Conservation (phyloP, 768 basidiomycete genomes). For the Boletus sensibilis region DNA sequence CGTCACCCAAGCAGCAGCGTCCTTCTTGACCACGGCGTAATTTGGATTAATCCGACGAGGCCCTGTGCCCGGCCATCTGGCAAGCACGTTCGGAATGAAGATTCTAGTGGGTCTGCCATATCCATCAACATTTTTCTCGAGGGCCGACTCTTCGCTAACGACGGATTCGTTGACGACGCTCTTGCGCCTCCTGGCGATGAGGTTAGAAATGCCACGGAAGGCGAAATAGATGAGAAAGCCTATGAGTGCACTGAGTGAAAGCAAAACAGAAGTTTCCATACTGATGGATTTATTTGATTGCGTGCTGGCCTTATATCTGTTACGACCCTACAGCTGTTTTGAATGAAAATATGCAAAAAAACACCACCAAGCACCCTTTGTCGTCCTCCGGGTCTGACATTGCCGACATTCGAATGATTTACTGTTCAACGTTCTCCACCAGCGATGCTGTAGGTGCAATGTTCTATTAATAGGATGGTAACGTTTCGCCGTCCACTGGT, state of each 20-base stretch:
- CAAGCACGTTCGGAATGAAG: slow-evolving; percentile 16
- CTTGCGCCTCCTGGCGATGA: background rate
- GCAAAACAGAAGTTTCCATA: background rate
- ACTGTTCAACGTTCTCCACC: too few relatives aligned
- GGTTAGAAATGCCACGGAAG: background rate
- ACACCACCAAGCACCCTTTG: background rate
- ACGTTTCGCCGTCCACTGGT: too few relatives aligned
- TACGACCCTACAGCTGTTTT: background rate
- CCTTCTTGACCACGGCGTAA: slow-evolving; percentile 1
- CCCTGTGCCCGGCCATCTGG: slow-evolving; percentile 18
- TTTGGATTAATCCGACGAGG: slow-evolving; percentile 7
- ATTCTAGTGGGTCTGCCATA: background rate
- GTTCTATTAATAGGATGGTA: too few relatives aligned
- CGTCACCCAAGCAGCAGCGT: slow-evolving; percentile 6
- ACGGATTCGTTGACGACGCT: too few relatives aligned
- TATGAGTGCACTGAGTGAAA: background rate
- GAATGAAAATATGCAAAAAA: background rate
- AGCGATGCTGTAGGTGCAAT: too few relatives aligned
- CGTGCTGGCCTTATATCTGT: background rate
- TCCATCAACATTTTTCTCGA: too few relatives aligned
- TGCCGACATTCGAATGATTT: too few relatives aligned
- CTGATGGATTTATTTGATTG: background rate
- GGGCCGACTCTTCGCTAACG: background rate
- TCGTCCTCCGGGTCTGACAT: background rate
- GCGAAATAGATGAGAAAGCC: background rate